These are phyloP conservation scores for Plasmodium coatneyi DNA, from an alignment of 169 alveolate species.

Conservation along the genomic window DNA sequence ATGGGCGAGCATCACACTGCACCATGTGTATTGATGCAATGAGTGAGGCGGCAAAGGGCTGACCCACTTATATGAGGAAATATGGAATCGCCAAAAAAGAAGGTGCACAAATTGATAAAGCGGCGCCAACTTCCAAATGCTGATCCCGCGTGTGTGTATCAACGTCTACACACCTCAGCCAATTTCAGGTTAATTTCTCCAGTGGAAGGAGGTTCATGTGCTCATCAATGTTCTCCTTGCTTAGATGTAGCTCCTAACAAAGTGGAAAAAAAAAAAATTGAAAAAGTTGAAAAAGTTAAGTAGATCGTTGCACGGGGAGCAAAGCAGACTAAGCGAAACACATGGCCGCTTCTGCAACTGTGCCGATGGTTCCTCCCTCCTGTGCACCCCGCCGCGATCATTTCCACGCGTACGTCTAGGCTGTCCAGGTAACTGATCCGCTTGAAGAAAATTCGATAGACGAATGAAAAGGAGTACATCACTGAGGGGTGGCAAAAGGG, in stretches of 20 bases:
- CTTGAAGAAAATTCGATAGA: constrained; percentile 40
- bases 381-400: not conserved
- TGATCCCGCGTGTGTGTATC: not conserved
- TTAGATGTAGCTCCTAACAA: constrained; percentile 17
- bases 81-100: not conserved
- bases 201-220: constrained; percentile 35
- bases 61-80: not conserved
- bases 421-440: constrained; percentile 41
- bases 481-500: constrained; percentile 4
- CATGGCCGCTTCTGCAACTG: not conserved
- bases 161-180: not conserved
- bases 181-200: constrained; percentile 20
- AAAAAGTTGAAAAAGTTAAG: not conserved
- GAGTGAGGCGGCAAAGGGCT: not conserved
- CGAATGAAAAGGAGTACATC: constrained; percentile 40
- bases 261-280: not conserved
- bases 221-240: constrained; percentile 29
- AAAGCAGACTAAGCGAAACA: not conserved
- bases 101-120: not conserved
- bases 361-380: not conserved
- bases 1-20: not conserved
- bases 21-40: not conserved
- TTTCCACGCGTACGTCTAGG: constrained; percentile 15
- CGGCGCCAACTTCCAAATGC: not conserved
- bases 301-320: not conserved